Percentiles rank a stretch among this genome's conserved stretches.
Evolutionary conservation across 495 filamentous ascomycete species (phyloP).

Genomic region (Hypomontagnella monticulosa): DNA sequence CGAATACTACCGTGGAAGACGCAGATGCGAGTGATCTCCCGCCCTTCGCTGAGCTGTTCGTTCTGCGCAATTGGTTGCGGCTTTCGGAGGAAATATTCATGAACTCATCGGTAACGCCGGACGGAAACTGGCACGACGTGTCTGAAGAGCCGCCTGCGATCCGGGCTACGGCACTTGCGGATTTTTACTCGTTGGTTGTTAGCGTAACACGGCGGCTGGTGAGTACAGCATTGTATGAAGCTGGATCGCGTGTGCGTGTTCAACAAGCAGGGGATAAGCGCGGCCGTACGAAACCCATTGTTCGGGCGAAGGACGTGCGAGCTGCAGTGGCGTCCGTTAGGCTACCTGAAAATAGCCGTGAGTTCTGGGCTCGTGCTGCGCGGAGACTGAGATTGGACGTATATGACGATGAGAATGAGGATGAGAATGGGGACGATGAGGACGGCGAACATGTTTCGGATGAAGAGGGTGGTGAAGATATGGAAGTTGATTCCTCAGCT

Average conservation of each 20-base stretch:
- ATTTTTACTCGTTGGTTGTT: slow-evolving; percentile 75
- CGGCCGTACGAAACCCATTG: slow-evolving; percentile 44
- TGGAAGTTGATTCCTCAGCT: slow-evolving; percentile 33
- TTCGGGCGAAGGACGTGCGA: slow-evolving; percentile 69
- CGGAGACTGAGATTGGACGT: slow-evolving; percentile 66
- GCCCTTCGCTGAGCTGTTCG: slow-evolving; percentile 62
- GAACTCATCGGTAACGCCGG: slow-evolving; percentile 67
- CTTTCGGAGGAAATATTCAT: slow-evolving; percentile 78
- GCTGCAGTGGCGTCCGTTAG: slow-evolving; percentile 69
- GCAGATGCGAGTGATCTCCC: slow-evolving; percentile 52
- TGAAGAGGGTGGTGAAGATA: slow-evolving; percentile 6
- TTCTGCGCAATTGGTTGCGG: slow-evolving; percentile 66
- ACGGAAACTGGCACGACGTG: slow-evolving; percentile 73
- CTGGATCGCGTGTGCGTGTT: slow-evolving; percentile 63
- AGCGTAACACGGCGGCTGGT: slow-evolving; percentile 75
- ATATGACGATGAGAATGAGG: slow-evolving; percentile 44
- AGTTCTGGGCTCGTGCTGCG: slow-evolving; percentile 69
- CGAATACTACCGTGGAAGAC: slow-evolving; percentile 33
- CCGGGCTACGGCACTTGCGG: slow-evolving; percentile 70
- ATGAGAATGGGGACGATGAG: slow-evolving; percentile 6
- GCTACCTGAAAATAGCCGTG: slow-evolving; percentile 52
- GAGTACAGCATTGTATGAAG: slow-evolving; percentile 71
- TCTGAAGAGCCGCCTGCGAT: slow-evolving; percentile 70
- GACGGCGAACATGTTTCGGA: slow-evolving; percentile 32
- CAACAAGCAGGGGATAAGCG: slow-evolving; percentile 45